These are phyloP conservation scores for Naganishia onofrii DNA, from an alignment of 768 basidiomycete genomes.

Conservation along the genomic window DNA sequence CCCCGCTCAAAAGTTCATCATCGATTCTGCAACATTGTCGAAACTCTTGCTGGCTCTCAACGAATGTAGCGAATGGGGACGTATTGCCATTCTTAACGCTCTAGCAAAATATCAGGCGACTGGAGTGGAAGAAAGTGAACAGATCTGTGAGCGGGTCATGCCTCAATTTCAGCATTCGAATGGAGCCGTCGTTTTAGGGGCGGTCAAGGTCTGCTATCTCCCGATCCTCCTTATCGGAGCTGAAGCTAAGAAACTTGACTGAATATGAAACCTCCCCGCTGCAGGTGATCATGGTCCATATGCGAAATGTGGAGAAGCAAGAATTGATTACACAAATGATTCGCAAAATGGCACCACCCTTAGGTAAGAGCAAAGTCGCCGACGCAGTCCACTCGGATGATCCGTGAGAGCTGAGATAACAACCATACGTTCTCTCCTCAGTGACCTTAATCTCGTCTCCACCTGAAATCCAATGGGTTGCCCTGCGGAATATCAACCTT, in stretches of 20 bases:
- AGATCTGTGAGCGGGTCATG: slow-evolving; percentile 96
- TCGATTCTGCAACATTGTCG: slow-evolving; percentile 76
- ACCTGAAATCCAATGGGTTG: slow-evolving; percentile 98
- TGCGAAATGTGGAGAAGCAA: slow-evolving; percentile 74
- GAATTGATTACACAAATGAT: slow-evolving; percentile 80
- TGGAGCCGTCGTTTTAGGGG: slow-evolving; percentile 91
- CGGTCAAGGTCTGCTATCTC: slow-evolving; percentile 69
- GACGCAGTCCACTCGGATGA: neutral
- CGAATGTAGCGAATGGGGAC: slow-evolving; percentile 98
- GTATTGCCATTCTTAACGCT: slow-evolving; percentile 86
- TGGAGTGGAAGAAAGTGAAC: slow-evolving; percentile 93
- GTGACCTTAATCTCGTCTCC: slow-evolving; percentile 95
- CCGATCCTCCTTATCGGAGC: neutral
- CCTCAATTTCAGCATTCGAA: slow-evolving; percentile 98
- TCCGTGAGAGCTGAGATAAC: neutral
- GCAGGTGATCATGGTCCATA: slow-evolving; percentile 96
- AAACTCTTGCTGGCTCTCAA: slow-evolving; percentile 92
- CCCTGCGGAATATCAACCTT: slow-evolving; percentile 91
- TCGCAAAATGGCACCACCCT: slow-evolving; percentile 94
- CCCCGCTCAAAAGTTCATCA: slow-evolving; percentile 59
- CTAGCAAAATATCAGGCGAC: slow-evolving; percentile 75
- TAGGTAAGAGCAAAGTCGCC: slow-evolving; percentile 49
- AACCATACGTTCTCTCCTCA: slow-evolving; percentile 24
- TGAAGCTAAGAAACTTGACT: neutral
- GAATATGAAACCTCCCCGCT: neutral